These are phyloP conservation scores for Backusella tarrabulga DNA, from an alignment of 192 early-diverging fungal genomes.

Conservation along the genomic window DNA sequence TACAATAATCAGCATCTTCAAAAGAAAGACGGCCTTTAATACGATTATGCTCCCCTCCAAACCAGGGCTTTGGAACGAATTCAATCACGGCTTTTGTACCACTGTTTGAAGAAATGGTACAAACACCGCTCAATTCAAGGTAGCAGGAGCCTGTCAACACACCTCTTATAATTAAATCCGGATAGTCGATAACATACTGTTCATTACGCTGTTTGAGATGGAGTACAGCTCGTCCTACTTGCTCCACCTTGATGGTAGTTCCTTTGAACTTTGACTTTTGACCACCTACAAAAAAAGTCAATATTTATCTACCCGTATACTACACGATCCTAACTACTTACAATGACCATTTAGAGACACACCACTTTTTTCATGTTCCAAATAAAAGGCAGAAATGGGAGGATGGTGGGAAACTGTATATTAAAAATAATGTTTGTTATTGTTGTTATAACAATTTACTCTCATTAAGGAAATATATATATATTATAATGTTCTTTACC, in stretches of 20 bases:
- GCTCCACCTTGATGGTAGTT: slow-evolving; percentile 60
- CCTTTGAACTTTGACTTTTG: slow-evolving; percentile 64
- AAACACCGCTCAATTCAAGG: slow-evolving; percentile 60
- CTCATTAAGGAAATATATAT: not conserved
- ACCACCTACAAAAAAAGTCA: slow-evolving; percentile 28
- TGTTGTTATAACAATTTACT: not conserved
- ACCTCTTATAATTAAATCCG: slow-evolving; percentile 59
- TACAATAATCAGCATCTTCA: slow-evolving; percentile 15
- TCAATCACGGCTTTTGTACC: slow-evolving; percentile 57
- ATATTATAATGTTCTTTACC: not conserved
- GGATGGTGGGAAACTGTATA: slow-evolving; percentile 65
- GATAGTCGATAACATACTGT: slow-evolving; percentile 56
- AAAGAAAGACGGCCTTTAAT: slow-evolving; percentile 29
- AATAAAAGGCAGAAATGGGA: slow-evolving; percentile 65
- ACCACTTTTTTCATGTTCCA: slow-evolving; percentile 60
- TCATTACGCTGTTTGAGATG: slow-evolving; percentile 51
- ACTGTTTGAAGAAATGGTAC: slow-evolving; percentile 54
- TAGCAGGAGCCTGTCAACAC: slow-evolving; percentile 59
- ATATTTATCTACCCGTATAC: not conserved
- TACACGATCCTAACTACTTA: not conserved
- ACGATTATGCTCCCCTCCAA: slow-evolving; percentile 58
- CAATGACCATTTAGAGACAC: slow-evolving; percentile 63
- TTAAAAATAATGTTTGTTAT: not conserved
- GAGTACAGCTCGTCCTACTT: slow-evolving; percentile 60
- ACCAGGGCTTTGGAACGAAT: slow-evolving; percentile 62